Evolutionary conservation across 2,329 filamentous ascomycete genomes (phyloP), one percentile per base, ranked within the genome.

Genomic region (Xylariaceae sp.): DNA sequence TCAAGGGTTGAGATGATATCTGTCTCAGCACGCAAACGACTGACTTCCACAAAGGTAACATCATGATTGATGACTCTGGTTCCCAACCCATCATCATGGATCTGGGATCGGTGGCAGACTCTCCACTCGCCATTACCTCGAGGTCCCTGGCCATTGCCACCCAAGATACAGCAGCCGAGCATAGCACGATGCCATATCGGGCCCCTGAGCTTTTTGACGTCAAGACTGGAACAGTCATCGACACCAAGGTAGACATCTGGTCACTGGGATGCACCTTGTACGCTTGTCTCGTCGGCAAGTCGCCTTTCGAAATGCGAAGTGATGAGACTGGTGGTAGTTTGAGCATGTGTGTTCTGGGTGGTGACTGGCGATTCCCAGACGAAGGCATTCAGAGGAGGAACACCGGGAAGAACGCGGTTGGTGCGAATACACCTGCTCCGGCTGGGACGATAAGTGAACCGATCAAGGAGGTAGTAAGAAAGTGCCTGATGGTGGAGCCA

Each of bases 201-300:
- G 94, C 94, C 1, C 94, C 94, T 0, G 94, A 99, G 71, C 84
- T 99, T 53, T 99, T 99, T 70, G 94, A 99, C 68, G 94, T 97
- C 49, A 95, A 95, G 72, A 96, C 90, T 3, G 92, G 89, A 55
- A 85, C 86, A 43, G 82, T 90, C 44, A 87, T 99, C 64, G 94
- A 97, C 70, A 95, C 91, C 11, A 96, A 96, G 67, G 90, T 96
- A 38, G 94, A 99, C 69, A 95, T 99, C 58, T 99, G 94, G 94
- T 95, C 89, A 14, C 74, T 99, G 18, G 94, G 94, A 45, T 97
- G 94, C 75, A 97, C 94, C n/a, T 77, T 99, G 40, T 99, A 95
- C 71, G 94, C 94, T 35, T 97, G 94, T 64, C 79, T 99, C 10
- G 90, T 97, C 27, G 94, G 94, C 57, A 97, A 99, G 71, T 95